Evolutionary conservation across 208 protist genomes (phyloP).

Genomic region (Trypanosoma mega): DNA sequence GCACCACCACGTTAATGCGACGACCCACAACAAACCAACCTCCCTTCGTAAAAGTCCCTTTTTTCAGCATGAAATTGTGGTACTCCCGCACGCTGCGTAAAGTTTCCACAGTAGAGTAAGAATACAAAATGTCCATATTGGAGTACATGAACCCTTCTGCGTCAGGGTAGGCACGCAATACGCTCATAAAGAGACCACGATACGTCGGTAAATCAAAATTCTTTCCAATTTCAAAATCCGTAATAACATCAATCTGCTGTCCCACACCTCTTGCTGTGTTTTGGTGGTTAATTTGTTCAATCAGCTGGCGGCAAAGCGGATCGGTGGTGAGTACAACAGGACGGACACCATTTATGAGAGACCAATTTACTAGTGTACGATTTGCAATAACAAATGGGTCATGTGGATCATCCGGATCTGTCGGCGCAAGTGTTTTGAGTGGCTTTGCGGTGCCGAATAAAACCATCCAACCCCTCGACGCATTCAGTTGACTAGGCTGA

Average conservation of each 20-base stretch:
- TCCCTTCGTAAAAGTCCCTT: not conserved
- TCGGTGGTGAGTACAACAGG: conserved; percentile 28
- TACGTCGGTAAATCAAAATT: conserved; percentile 34
- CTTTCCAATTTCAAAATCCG: conserved; percentile 26
- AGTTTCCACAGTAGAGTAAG: conserved; percentile 16
- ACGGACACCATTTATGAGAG: conserved; percentile 20
- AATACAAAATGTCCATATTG: conserved; percentile 37
- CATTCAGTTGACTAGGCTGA: too few species aligned
- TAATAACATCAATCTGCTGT: conserved; percentile 17
- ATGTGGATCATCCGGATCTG: conserved; percentile 7
- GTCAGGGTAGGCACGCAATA: conserved; percentile 17
- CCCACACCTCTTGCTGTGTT: conserved; percentile 5
- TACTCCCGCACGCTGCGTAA: conserved; percentile 9
- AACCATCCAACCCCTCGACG: not conserved
- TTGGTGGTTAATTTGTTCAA: conserved; percentile 13
- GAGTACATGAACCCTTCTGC: conserved; percentile 21
- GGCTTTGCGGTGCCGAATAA: conserved; percentile 29
- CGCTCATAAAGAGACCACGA: conserved; percentile 30
- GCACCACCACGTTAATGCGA: conserved; percentile 23
- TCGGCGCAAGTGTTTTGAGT: conserved; percentile 12
- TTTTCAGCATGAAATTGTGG: not conserved
- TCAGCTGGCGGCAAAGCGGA: conserved; percentile 1
- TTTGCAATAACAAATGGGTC: conserved; percentile 18
- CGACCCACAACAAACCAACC: conserved; percentile 30
- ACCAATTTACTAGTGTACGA: conserved; percentile 32